Evolutionary conservation across 805 yeast species (phyloP), one percentile per base, ranked within the genome.

Genomic region (Cyberlindnera lachancei): DNA sequence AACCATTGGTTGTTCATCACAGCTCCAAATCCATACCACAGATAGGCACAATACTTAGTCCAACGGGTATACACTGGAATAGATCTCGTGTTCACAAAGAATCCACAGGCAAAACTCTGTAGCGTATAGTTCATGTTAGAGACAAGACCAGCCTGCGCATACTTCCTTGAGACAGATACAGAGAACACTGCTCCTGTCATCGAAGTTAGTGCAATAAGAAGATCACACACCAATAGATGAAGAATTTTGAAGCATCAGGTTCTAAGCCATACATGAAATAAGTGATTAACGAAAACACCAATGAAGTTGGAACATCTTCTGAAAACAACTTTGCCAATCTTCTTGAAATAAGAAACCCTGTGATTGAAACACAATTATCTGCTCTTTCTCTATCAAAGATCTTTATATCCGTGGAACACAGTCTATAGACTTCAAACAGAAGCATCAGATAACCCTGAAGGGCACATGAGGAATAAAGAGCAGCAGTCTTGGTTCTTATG

Each of bases 21-120:
- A 2, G 76, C 77, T 3, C 92, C 92, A 55, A 80, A 81, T 0
- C 77, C 78, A 49, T 80, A 85, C 84, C 88, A 86, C 32, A 79
- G 65, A 50, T 72, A 81, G 0, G 90, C 78, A 35, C 78, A 60
- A 54, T 81, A 85, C 50, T 79, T 82, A 5, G 79, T 68, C 95
- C 95, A 85, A 22, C 85, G 64, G 7, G 85, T 94, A 47, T 86
- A 86, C 1, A 82, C 94, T 0, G 94, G 94, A 75, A 84, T 68
- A 1, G 73, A 66, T 7, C 64, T 61, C 1, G 87, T 73, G 52
- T 84, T 84, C 13, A 79, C 79, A 48, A 81, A 84, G 55, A 71
- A 83, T 0, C 95, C 95, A 53, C 85, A 78, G 0, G 86, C 84
- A 70, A 82, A 74, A 27, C 83, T 72, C 48, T 83, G 87, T 13